phyloP scores from a whole-genome alignment of 2,329 filamentous ascomycete genomes.

The Colletotrichum liaoningense region DNA sequence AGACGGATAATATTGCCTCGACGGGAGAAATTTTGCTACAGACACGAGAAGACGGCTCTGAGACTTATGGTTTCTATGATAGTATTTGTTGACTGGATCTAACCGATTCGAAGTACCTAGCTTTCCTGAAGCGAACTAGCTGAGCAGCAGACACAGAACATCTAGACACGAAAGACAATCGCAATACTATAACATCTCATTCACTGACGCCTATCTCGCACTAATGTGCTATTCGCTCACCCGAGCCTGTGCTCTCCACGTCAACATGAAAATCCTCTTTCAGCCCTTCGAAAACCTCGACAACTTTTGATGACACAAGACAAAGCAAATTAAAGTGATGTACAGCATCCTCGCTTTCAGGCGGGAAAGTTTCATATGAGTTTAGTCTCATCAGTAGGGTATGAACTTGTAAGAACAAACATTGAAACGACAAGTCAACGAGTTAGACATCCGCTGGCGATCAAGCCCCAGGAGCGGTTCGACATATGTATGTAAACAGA shows the following conservation, averaged over 20 bases:
- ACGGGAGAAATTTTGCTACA: too few species aligned
- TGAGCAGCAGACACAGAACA: too few species aligned
- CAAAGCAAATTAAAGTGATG: not conserved
- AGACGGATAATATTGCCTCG: too few species aligned
- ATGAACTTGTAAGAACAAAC: constrained; percentile 15
- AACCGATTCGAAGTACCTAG: too few species aligned
- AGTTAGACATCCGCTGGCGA: not conserved
- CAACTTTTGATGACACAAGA: not conserved
- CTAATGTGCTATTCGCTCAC: rapidly evolving
- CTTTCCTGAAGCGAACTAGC: too few species aligned
- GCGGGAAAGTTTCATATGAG: not conserved
- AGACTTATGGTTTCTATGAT: too few species aligned
- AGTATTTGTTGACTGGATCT: too few species aligned
- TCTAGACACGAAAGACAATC: too few species aligned
- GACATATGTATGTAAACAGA: not conserved
- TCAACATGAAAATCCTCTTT: not conserved
- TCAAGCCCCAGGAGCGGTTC: not conserved
- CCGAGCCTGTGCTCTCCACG: not conserved
- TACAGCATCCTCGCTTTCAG: constrained; percentile 1
- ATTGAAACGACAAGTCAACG: not conserved
- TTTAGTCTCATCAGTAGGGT: constrained; percentile 9
- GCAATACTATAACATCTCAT: too few species aligned
- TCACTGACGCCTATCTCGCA: too few species aligned
- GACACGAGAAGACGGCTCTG: too few species aligned
- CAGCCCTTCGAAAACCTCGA: not conserved